Conservation (phyloP, 169 alveolate genomes). For the Plasmodium coatneyi region DNA sequence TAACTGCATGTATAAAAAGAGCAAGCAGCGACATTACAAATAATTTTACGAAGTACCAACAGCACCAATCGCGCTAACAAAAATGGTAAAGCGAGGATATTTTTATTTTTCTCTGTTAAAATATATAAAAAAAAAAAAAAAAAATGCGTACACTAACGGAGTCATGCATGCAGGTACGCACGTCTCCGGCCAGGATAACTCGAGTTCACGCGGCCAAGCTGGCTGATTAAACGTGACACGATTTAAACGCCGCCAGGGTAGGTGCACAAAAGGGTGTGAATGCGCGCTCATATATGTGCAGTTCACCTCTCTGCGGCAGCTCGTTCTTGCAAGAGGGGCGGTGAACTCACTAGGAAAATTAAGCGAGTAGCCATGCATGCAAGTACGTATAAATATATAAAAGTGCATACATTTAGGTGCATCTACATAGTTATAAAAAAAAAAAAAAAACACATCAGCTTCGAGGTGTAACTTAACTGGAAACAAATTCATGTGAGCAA, state of each 20-base stretch:
- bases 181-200: constrained; percentile 6
- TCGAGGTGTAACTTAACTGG: background rate
- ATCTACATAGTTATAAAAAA: background rate
- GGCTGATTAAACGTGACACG: background rate
- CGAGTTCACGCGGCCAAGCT: background rate
- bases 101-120: background rate
- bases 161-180: constrained; percentile 4
- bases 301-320: background rate
- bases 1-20: background rate
- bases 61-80: background rate
- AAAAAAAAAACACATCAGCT: background rate
- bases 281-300: background rate
- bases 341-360: background rate
- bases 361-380: background rate
- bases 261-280: background rate
- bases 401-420: background rate
- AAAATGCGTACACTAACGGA: background rate
- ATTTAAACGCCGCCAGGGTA: background rate
- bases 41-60: background rate
- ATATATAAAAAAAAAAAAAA: background rate
- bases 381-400: background rate
- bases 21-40: background rate
- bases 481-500: background rate
- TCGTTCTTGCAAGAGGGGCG: background rate
- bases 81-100: background rate